Conservation (phyloP, 768 basidiomycete genomes). For the Dacryopinax primogenitus region DNA sequence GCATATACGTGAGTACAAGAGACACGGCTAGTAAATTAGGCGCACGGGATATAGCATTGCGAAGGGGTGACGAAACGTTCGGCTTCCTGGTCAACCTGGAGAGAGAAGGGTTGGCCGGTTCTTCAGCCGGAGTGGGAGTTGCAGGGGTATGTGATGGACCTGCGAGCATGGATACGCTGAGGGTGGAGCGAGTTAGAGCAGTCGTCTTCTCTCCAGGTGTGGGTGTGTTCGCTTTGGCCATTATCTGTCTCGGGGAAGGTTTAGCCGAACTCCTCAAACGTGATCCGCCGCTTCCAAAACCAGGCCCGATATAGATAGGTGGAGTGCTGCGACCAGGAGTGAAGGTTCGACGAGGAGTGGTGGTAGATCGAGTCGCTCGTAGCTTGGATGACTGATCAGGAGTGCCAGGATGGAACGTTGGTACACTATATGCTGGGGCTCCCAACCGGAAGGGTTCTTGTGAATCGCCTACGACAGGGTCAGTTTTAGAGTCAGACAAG, state of each 20-base stretch:
- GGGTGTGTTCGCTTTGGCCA: neutral
- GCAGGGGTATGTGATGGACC: neutral
- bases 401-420: neutral
- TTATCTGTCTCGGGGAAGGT: neutral
- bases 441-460: neutral
- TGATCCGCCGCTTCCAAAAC: neutral
- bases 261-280: neutral
- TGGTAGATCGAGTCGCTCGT: neutral
- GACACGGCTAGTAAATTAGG: neutral
- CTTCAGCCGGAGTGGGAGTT: neutral
- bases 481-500: neutral
- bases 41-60: slow-evolving; percentile 4
- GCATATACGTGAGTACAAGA: neutral
- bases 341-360: neutral
- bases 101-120: neutral
- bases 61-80: neutral
- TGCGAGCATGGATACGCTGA: neutral
- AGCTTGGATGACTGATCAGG: neutral
- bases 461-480: neutral
- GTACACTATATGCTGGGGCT: neutral
- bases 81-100: neutral
- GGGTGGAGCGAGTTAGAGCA: neutral
- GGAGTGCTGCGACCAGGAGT: neutral
- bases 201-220: neutral
- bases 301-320: neutral